Evolutionary conservation across 2,329 filamentous ascomycete genomes (phyloP).

Genomic region (Aspergillus novoparasiticus): DNA sequence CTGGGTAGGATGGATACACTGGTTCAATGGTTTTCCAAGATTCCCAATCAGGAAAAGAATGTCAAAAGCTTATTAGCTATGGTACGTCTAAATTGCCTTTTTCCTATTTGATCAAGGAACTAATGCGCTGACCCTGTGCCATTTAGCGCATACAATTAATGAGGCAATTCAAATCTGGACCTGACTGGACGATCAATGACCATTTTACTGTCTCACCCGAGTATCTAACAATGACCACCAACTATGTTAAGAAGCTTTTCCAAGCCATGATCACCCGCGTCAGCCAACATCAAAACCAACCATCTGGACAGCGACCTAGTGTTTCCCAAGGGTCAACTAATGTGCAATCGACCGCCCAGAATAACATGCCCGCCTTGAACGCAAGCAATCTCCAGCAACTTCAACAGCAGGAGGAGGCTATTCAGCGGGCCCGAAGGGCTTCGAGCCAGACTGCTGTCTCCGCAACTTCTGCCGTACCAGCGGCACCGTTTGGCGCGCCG

Average conservation of each 20-base stretch:
- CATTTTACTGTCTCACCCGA: constrained; percentile 48
- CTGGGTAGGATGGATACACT: constrained; percentile 47
- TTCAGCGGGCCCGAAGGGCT: constrained; percentile 40
- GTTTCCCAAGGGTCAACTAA: constrained; percentile 23
- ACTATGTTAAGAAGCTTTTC: constrained; percentile 46
- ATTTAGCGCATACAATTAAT: constrained; percentile 47
- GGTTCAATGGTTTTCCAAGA: constrained; percentile 42
- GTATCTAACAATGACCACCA: constrained; percentile 39
- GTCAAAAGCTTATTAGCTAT: constrained; percentile 41
- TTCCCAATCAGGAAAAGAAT: constrained; percentile 44
- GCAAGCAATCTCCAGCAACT: constrained; percentile 51
- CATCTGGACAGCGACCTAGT: constrained; percentile 25
- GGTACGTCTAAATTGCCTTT: constrained; percentile 27
- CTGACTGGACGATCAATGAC: constrained; percentile 47
- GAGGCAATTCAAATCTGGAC: constrained; percentile 46
- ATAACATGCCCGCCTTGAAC: constrained; percentile 41
- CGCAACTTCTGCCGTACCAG: constrained; percentile 52
- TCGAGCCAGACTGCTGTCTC: constrained; percentile 45
- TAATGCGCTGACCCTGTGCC: neutral
- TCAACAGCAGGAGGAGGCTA: constrained; percentile 50
- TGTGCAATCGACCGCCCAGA: constrained; percentile 25
- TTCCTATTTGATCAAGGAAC: neutral
- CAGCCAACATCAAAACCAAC: constrained; percentile 34
- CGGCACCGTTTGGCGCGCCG: constrained; percentile 56
- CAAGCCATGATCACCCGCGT: constrained; percentile 39